phyloP scores from a whole-genome alignment of 2,329 filamentous ascomycete genomes.

The Corniculantispora saksenae region DNA sequence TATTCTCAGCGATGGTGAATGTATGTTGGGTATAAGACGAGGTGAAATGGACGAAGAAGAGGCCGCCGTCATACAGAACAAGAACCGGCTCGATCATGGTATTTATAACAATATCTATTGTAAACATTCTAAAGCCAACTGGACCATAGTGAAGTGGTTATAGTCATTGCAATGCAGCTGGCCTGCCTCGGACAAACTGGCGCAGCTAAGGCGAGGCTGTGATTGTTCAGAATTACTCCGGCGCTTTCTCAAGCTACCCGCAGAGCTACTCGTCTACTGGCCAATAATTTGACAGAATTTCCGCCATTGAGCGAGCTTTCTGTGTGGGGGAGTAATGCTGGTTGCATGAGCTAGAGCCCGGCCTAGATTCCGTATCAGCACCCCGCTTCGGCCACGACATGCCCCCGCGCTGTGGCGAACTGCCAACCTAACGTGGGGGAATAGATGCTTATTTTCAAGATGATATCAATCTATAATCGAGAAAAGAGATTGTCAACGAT shows the following conservation, averaged over 20 bases:
- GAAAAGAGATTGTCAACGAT: too few relatives aligned
- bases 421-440: not conserved
- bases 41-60: too few relatives aligned
- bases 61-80: not conserved
- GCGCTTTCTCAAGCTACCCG: not conserved
- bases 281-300: not conserved
- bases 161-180: not conserved
- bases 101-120: not conserved
- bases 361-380: not conserved
- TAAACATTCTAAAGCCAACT: not conserved
- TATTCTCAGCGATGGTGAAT: not conserved
- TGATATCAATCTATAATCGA: not conserved
- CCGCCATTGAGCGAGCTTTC: not conserved
- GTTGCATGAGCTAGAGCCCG: not conserved
- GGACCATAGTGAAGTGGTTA: not conserved
- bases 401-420: not conserved
- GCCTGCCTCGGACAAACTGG: not conserved
- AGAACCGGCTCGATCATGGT: not conserved
- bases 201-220: not conserved
- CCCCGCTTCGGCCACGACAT: not conserved
- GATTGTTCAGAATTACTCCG: constrained; percentile 12
- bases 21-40: too few relatives aligned
- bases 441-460: not conserved
- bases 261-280: not conserved
- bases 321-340: not conserved